Base-by-base conservation (phyloP, 176 grass and related monocot genomes). In the Avena sativa region DNA sequence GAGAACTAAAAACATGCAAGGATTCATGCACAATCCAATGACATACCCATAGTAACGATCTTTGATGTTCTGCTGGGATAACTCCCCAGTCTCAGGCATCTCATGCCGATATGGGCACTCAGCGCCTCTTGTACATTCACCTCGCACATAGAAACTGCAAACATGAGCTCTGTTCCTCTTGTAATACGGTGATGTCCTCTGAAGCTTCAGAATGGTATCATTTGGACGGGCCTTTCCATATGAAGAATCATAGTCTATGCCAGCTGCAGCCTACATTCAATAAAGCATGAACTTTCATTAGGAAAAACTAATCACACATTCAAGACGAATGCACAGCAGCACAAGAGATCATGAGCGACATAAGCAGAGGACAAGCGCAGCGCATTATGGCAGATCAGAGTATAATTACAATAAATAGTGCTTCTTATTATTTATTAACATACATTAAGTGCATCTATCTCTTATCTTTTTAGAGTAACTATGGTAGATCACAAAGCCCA, bases 1-100 rank as follows among this genome's bases (percentile, higher is more conserved):
- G 67, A 80, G 5, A 76, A 48, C 58, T 28, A 85, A 44, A 74
- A 87, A 20, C 6, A 55, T 53, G 16, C 3, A 84, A 66, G 87
- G 21, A 36, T 12, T 46, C 14, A 77, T 50, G 26, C 78, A 60
- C 23, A 78, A 44, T 55, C 71, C 68, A 66, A 32, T 62, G 76
- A 80, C 89, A 71, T 99, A 99, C 97, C 97, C 97, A 32, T 99
- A 99, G 74, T 99, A 99, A 51, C 97, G 94, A 89, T 99, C 97
- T 88, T 99, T 99, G 32, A 99, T 99, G 53, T 99, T 99, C 86
- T 99, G 97, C 80, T 99, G 94, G 83, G 97, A 94, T 80, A 99
- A 86, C 85, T 99, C 97, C 30, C 97, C 97, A 14, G 94, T 99
- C 89, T 94, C 97, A 89, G 97, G 97, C 97, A 99, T 99, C 90